A percentile compares a stretch with the other conserved stretches of the same genome.
Evolutionary conservation across 495 filamentous ascomycete species (phyloP).

Genomic region (Gamarada debralockiae): DNA sequence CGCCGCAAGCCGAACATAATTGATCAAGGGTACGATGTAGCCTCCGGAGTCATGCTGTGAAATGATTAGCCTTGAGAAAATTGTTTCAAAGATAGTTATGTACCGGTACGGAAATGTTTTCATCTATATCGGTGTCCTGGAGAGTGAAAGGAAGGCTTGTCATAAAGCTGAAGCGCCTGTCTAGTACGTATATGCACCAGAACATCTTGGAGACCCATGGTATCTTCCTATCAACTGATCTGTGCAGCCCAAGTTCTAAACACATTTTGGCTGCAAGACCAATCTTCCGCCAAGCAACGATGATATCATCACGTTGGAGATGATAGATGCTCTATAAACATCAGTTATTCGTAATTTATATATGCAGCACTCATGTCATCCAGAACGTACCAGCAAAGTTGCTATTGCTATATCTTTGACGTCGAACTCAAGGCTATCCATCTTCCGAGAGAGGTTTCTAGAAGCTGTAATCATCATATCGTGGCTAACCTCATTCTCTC

Average conservation of each 20-base stretch:
- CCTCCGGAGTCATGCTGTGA: neutral
- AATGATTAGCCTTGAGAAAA: neutral
- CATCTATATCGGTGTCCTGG: slow-evolving; percentile 78
- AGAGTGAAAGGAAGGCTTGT: slow-evolving; percentile 73
- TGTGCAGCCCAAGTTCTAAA: slow-evolving; percentile 72
- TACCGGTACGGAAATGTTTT: slow-evolving; percentile 67
- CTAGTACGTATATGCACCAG: slow-evolving; percentile 74
- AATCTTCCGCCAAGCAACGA: slow-evolving; percentile 72
- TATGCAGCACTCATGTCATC: slow-evolving; percentile 7
- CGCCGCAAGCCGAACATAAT: slow-evolving; percentile 7
- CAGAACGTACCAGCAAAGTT: slow-evolving; percentile 54
- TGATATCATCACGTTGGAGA: slow-evolving; percentile 72
- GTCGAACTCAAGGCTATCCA: slow-evolving; percentile 28
- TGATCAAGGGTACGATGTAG: neutral
- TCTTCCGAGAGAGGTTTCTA: neutral
- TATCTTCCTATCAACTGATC: slow-evolving; percentile 62
- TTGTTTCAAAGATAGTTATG: slow-evolving; percentile 25
- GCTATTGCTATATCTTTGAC: slow-evolving; percentile 67
- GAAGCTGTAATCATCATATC: neutral
- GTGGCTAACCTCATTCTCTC: neutral
- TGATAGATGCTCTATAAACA: slow-evolving; percentile 66
- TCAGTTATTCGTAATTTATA: neutral
- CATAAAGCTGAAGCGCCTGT: slow-evolving; percentile 73
- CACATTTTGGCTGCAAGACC: slow-evolving; percentile 69
- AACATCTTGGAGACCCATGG: slow-evolving; percentile 59